Conservation (phyloP, 371 early-diverging fungal species). For the Basidiobolus meristosporus region DNA sequence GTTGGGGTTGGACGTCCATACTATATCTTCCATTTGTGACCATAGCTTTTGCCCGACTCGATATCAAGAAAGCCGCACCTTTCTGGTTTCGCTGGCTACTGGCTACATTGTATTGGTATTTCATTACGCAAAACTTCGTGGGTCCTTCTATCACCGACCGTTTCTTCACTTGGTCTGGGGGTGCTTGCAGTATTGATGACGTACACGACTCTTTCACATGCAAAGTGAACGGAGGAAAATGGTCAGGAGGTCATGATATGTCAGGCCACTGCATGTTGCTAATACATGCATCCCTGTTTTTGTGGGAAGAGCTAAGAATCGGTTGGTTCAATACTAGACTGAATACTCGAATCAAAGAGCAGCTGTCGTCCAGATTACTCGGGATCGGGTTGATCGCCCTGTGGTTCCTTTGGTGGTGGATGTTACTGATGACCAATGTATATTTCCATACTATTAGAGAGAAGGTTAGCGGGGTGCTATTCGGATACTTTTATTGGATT, state of each 20-base stretch:
- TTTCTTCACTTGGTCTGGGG: conserved; percentile 48
- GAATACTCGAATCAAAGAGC: neutral
- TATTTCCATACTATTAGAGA: neutral
- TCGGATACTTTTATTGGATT: neutral
- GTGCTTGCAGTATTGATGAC: conserved; percentile 17
- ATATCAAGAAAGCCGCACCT: neutral
- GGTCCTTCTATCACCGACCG: conserved; percentile 74
- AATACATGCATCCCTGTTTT: conserved; percentile 59
- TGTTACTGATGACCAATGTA: neutral
- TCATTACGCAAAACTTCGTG: conserved; percentile 64
- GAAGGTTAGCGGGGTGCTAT: neutral
- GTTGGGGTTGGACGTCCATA: conserved; percentile 65
- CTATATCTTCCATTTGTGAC: conserved; percentile 18
- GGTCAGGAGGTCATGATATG: conserved; percentile 64
- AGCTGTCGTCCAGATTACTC: neutral
- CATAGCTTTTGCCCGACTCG: neutral
- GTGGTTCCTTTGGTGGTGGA: neutral
- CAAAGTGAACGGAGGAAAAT: conserved; percentile 41
- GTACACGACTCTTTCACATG: conserved; percentile 18
- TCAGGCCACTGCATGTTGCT: conserved; percentile 81
- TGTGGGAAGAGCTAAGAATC: conserved; percentile 61
- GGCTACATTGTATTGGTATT: conserved; percentile 62
- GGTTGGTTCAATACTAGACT: too few species aligned
- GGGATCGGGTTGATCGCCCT: neutral
- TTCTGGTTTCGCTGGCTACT: conserved; percentile 22